These are phyloP conservation scores for Penicillium steckii DNA, from an alignment of 495 filamentous ascomycete genomes.

Conservation along the genomic window DNA sequence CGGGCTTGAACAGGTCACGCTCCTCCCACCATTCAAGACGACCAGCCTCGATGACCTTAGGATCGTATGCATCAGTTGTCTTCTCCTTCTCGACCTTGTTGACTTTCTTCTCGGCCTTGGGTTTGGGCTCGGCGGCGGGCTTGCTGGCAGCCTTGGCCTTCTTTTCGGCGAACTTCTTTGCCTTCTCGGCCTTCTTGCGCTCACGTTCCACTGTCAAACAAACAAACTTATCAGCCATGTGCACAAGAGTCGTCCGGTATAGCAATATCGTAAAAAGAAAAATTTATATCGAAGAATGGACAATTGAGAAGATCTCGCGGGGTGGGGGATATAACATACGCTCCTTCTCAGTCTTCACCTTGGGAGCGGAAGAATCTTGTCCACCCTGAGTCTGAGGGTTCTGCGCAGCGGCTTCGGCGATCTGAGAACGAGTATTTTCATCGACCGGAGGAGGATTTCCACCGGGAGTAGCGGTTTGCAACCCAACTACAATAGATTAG, in stretches of 20 bases:
- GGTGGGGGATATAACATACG: constrained; percentile 32
- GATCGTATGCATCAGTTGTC: constrained; percentile 56
- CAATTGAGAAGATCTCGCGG: not conserved
- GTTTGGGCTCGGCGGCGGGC: constrained; percentile 46
- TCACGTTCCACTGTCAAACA: constrained; percentile 50
- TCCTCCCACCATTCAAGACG: constrained; percentile 63
- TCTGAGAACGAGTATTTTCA: constrained; percentile 45
- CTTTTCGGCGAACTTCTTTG: constrained; percentile 59
- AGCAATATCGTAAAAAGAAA: not conserved
- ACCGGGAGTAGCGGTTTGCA: constrained; percentile 50
- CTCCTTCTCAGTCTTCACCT: constrained; percentile 63
- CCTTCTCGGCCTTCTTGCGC: constrained; percentile 59
- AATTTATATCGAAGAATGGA: not conserved
- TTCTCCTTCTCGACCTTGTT: constrained; percentile 53
- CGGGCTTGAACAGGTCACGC: constrained; percentile 70
- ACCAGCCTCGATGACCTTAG: constrained; percentile 53
- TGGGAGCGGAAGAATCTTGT: constrained; percentile 47
- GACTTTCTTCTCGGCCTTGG: constrained; percentile 54
- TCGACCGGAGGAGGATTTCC: constrained; percentile 46
- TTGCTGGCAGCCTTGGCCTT: constrained; percentile 48
- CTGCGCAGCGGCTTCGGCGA: constrained; percentile 40
- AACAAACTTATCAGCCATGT: constrained; percentile 22
- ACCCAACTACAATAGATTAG: constrained; percentile 41
- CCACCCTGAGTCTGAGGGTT: constrained; percentile 32
- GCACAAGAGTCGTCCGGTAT: no score